Base-by-base conservation (phyloP, 768 basidiomycete genomes). In the Suillus americanus region DNA sequence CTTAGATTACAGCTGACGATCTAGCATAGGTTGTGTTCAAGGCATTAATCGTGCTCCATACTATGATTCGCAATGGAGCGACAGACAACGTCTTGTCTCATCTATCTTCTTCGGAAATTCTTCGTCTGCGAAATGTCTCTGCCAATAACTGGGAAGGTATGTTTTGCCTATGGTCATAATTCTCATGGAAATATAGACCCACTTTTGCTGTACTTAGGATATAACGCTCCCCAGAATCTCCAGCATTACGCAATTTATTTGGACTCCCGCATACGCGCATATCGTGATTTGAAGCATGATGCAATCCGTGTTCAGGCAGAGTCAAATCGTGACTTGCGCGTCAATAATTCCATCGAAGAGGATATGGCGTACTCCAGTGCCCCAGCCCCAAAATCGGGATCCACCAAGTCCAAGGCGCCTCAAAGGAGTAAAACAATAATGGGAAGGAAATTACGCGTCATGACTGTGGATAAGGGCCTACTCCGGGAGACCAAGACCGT, bases 401-500 rank as follows among this genome's bases (percentile, higher is more conserved):
- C 72, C 70, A 74, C 68, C 62, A 78, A 70, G 59, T 70, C 80
- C 23, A 75, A 79, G 38, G 74, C 75, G 13, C 81, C 82, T 28
- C 76, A 80, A 60, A 80, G 91, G 68, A 91, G 89, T 75, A 93
- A 91, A 77, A 94, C 91, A 0, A 83, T 92, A 20, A 82, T 85
- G 72, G 93, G 94, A 20, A 80, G 94, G 69, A 95, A 97, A 72
- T 78, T 99, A 68, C 83, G 96, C 65, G 83, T 89, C 35, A 90
- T 99, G 87, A 90, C 93, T 0, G 97, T 99, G 28, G 97, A 99
- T 76, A 98, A 98, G 75, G 97, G 97, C 3, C 77, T 99, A 51
- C 77, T 99, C 57, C 84, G 95, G 65, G 97, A 99, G 78, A 97
- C 95, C 2, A 92, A 89, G 76, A 85, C 87, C 33, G 94, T 99